Conservation (phyloP, 2,329 filamentous ascomycete species). For the Hymenoscyphus fructigenus region DNA sequence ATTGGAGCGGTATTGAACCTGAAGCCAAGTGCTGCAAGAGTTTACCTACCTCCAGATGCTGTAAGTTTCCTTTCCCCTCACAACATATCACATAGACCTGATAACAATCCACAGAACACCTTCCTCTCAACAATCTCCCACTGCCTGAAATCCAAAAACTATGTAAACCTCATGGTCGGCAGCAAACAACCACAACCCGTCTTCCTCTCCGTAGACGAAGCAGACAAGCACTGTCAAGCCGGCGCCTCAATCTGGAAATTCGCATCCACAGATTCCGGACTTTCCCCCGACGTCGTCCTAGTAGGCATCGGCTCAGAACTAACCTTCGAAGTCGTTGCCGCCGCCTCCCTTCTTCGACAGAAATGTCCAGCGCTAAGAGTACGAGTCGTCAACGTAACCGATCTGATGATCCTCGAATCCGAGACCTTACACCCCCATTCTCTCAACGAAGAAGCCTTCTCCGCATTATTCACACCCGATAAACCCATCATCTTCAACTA, state of each 20-base stretch:
- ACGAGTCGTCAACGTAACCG: constrained; percentile 64
- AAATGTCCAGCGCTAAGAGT: constrained; percentile 53
- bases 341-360: constrained; percentile 53
- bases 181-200: constrained; percentile 65
- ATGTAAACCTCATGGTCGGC: constrained; percentile 67
- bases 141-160: constrained; percentile 60
- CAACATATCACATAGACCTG: neutral
- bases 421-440: constrained; percentile 59
- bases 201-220: constrained; percentile 59
- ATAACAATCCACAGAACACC: constrained; percentile 47
- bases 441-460: constrained; percentile 51
- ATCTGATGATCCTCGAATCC: constrained; percentile 60
- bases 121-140: constrained; percentile 64
- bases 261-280: constrained; percentile 55
- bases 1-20: constrained; percentile 65
- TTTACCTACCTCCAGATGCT: constrained; percentile 66
- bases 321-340: constrained; percentile 63
- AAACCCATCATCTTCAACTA: constrained; percentile 63
- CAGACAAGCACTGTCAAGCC: constrained; percentile 57
- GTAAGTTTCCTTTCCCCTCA: constrained; percentile 21
- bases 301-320: constrained; percentile 65
- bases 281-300: constrained; percentile 60
- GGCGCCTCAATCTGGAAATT: constrained; percentile 63
- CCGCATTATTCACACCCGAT: constrained; percentile 56
- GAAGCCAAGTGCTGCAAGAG: constrained; percentile 58